Percentiles rank a stretch among this genome's conserved stretches.
Evolutionary conservation across 2,329 filamentous ascomycete species (phyloP).

Genomic region (Emergomyces pasteurianus): DNA sequence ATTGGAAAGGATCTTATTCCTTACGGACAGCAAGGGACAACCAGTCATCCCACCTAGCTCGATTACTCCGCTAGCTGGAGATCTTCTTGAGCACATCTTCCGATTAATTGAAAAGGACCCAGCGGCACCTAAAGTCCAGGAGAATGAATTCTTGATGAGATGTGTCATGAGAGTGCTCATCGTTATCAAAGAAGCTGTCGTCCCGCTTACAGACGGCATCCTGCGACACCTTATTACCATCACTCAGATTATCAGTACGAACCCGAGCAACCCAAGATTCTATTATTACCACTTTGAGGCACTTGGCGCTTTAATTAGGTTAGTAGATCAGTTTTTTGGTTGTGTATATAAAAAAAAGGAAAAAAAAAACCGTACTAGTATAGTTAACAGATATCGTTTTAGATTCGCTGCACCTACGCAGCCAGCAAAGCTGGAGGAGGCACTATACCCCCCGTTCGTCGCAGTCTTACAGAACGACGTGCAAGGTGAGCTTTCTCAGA

Average conservation of each 20-base stretch:
- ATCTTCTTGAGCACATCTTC: constrained; percentile 82
- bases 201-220: constrained; percentile 63
- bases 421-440: constrained; percentile 62
- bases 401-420: constrained; percentile 56
- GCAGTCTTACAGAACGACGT: constrained; percentile 70
- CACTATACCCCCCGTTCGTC: constrained; percentile 74
- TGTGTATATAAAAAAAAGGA: too few relatives aligned
- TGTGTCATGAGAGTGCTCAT: constrained; percentile 97
- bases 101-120: constrained; percentile 75
- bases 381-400: not conserved
- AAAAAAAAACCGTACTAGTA: not conserved
- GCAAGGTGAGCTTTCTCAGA: constrained; percentile 43
- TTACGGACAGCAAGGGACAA: constrained; percentile 62
- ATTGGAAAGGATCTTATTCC: constrained; percentile 81
- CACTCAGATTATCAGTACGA: constrained; percentile 80
- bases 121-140: constrained; percentile 84
- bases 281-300: constrained; percentile 99
- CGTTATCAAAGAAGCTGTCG: constrained; percentile 73
- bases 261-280: constrained; percentile 94
- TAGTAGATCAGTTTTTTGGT: constrained; percentile 12
- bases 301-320: constrained; percentile 73
- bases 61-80: constrained; percentile 70
- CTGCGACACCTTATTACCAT: constrained; percentile 77
- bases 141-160: constrained; percentile 98
- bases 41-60: constrained; percentile 69